These are phyloP conservation scores for Eurotiales sp. DNA, from an alignment of 2,329 filamentous ascomycete species.

Conservation along the genomic window DNA sequence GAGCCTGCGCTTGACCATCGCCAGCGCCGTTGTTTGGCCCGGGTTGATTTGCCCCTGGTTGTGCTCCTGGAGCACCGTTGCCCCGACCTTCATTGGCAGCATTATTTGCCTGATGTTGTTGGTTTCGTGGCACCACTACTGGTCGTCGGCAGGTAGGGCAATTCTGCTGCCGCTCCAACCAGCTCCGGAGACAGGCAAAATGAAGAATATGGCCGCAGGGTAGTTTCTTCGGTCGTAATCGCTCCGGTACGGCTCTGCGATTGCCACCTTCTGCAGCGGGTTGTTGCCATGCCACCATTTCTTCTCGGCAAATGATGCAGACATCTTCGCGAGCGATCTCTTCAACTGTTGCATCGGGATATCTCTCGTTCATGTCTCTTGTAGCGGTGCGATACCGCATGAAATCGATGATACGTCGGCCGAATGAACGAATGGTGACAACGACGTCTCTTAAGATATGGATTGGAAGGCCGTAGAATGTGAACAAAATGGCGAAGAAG, in stretches of 20 bases:
- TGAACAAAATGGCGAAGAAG: constrained; percentile 90
- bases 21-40: constrained; percentile 35
- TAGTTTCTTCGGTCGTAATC: constrained; percentile 87
- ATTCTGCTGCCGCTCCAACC: constrained; percentile 95
- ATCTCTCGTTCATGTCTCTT: constrained; percentile 84
- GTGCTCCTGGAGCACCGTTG: constrained; percentile 23
- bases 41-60: constrained; percentile 34
- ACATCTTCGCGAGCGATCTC: constrained; percentile 84
- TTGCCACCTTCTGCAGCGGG: constrained; percentile 39
- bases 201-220: constrained; percentile 95
- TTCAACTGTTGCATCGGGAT: constrained; percentile 83
- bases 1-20: constrained; percentile 46
- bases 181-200: constrained; percentile 90
- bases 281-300: constrained; percentile 78
- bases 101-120: constrained; percentile 28
- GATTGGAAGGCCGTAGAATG: constrained; percentile 91
- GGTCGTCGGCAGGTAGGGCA: constrained; percentile 90
- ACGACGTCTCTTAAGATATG: constrained; percentile 96
- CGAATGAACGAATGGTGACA: constrained; percentile 86
- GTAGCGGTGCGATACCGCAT: constrained; percentile 87
- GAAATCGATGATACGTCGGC: constrained; percentile 83
- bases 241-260: constrained; percentile 50
- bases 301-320: constrained; percentile 95
- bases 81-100: constrained; percentile 24
- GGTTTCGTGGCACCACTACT: constrained; percentile 55